Base-by-base conservation (phyloP, 2,329 filamentous ascomycete genomes). In the Delphinella strobiligena region DNA sequence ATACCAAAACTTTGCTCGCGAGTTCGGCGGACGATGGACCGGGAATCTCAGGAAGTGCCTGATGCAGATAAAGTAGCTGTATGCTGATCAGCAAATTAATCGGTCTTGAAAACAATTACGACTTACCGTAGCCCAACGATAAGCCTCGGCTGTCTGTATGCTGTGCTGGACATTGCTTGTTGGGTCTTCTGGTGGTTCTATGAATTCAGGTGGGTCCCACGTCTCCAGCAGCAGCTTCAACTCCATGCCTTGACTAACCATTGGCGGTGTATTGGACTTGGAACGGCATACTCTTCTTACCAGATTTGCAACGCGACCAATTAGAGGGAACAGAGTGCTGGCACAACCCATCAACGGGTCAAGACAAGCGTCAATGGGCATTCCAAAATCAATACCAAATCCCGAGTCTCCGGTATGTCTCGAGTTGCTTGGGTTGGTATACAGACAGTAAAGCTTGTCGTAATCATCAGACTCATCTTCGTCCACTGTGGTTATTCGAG, bases 311-410 rank as follows among this genome's bases (percentile, higher is more conserved):
- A 78, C 76, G 15, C 71, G 69, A 9, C 78, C 75, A 44, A 84
- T 80, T 1, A 82, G 61, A 1, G 79, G 80, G 49, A 83, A 84
- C 0, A 84, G 64, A 0, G 75, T 78, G 22, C 68, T 64, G 5
- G 79, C 79, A 49, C 76, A 80, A 9, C 80, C 80, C 75, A 84
- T 79, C 19, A 83, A 57, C 4, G 79, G 78, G 55, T 84, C 80
- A n/a, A 83, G 67, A 42, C 76, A 67, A 16, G 72, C 61, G 41
- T 74, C 63, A 5, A 57, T 51, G 2, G 49, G 49, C 48, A 58
- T 54, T 15, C 56, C 57, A 22, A 59, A 58, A 30, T 60, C 51
- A 38, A 60, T 58, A 14, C 56, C 56, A 29, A 59, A 60, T 15
- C 39, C 39, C 4, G 33, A 32, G 2, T 36, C 16, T 2, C 29